Evolutionary conservation across 495 filamentous ascomycete species (phyloP).

Genomic region (Podospora pseudocomata): DNA sequence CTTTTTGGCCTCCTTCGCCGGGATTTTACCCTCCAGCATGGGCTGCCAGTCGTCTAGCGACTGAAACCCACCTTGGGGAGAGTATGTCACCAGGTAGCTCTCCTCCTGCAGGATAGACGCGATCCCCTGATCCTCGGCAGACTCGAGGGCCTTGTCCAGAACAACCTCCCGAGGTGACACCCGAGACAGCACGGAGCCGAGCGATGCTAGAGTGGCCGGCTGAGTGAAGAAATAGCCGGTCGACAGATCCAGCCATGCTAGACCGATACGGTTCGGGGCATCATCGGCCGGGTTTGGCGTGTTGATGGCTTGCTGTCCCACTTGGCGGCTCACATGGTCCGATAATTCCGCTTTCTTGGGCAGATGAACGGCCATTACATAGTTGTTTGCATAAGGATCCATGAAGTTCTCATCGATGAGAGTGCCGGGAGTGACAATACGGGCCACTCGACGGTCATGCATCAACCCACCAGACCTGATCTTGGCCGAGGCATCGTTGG

Average conservation of each 20-base stretch:
- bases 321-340: constrained; percentile 13
- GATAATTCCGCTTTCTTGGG: constrained; percentile 15
- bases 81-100: constrained; percentile 55
- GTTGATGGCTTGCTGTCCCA: background rate
- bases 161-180: constrained; percentile 85
- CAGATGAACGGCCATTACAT: constrained; percentile 72
- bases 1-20: constrained; percentile 37
- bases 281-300: constrained; percentile 14
- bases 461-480: constrained; percentile 68
- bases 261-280: constrained; percentile 52
- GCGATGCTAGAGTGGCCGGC: constrained; percentile 63
- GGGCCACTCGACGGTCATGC: constrained; percentile 78
- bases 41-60: constrained; percentile 64
- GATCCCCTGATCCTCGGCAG: constrained; percentile 40
- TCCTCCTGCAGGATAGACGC: constrained; percentile 52
- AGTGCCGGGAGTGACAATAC: constrained; percentile 90
- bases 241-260: constrained; percentile 93
- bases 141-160: constrained; percentile 59
- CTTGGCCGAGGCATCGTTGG: constrained; percentile 61
- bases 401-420: constrained; percentile 97
- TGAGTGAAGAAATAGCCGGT: constrained; percentile 93
- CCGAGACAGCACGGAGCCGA: constrained; percentile 74
- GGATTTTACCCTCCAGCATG: constrained; percentile 67
- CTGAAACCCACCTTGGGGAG: constrained; percentile 43
- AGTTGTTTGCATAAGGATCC: constrained; percentile 88